Conservation (phyloP, 2,329 filamentous ascomycete species). For the Nemania abortiva region DNA sequence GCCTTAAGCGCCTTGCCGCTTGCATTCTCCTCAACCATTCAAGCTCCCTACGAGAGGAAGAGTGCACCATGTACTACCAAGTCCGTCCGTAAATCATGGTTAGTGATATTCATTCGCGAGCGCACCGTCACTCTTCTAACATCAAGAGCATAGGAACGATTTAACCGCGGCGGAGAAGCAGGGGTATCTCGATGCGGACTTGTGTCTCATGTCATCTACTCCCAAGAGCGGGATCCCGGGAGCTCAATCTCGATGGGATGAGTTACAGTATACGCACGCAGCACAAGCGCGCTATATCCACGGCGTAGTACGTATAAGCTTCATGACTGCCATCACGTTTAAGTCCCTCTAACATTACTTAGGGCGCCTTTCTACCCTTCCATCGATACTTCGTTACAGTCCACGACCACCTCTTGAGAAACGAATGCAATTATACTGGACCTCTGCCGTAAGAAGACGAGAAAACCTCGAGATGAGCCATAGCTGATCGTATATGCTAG, state of each 20-base stretch:
- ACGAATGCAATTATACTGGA: slow-evolving; percentile 50
- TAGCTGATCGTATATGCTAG: slow-evolving; percentile 33
- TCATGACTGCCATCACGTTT: background rate
- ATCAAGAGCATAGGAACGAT: slow-evolving; percentile 27
- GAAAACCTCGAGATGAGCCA: background rate
- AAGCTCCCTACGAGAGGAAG: slow-evolving; percentile 35
- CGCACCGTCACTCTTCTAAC: background rate
- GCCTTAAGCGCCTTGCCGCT: slow-evolving; percentile 19
- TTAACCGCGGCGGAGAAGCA: slow-evolving; percentile 45
- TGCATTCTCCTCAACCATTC: background rate
- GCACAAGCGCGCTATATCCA: slow-evolving; percentile 49
- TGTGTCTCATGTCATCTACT: slow-evolving; percentile 50
- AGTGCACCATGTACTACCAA: slow-evolving; percentile 29
- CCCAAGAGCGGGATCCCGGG: slow-evolving; percentile 45
- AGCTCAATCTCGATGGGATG: slow-evolving; percentile 51
- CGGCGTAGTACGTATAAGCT: slow-evolving; percentile 40
- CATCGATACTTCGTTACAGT: slow-evolving; percentile 52
- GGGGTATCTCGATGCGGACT: slow-evolving; percentile 50
- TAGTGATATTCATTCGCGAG: background rate
- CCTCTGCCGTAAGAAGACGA: slow-evolving; percentile 40
- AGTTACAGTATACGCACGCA: slow-evolving; percentile 52
- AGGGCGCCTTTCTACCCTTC: slow-evolving; percentile 53
- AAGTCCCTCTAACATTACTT: background rate
- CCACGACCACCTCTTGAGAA: slow-evolving; percentile 51
- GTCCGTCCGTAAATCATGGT: slow-evolving; percentile 42